phyloP scores from a whole-genome alignment of 768 basidiomycete species.

The Tylopilus felleus region DNA sequence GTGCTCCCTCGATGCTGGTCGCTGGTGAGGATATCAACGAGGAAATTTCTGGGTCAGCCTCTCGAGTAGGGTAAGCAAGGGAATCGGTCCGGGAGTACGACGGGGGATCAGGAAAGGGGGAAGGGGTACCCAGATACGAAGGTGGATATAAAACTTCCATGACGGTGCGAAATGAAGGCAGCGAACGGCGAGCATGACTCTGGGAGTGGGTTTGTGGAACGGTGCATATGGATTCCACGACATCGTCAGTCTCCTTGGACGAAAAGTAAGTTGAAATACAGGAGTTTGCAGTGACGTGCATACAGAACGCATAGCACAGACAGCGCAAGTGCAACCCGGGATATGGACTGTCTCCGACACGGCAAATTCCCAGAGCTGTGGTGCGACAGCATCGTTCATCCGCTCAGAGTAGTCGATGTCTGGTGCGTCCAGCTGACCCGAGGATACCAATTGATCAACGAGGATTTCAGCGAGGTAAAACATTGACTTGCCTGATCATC shows the following conservation, averaged over 20 bases:
- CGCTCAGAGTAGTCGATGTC: background rate
- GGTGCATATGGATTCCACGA: background rate
- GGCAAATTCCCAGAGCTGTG: background rate
- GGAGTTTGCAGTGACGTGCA: background rate
- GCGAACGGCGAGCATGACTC: background rate
- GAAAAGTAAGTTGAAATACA: constrained; percentile 4
- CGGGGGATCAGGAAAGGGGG: constrained; percentile 17
- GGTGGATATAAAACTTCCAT: constrained; percentile 29
- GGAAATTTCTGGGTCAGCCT: background rate
- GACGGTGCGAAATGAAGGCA: constrained; percentile 23
- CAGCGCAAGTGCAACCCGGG: background rate
- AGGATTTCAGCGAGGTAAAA: background rate
- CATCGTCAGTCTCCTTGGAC: constrained; percentile 6
- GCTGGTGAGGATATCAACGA: background rate
- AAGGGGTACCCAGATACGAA: constrained; percentile 10
- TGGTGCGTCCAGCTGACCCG: background rate
- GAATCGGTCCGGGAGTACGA: constrained; percentile 14
- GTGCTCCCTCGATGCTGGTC: background rate
- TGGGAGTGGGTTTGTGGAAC: background rate
- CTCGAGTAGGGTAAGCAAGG: background rate
- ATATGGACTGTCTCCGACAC: background rate
- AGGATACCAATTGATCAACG: background rate
- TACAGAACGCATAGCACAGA: constrained; percentile 2
- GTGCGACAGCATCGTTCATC: background rate
- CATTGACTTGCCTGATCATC: background rate